Evolutionary conservation across 495 filamentous ascomycete species (phyloP).

Genomic region (Collariella sp.): DNA sequence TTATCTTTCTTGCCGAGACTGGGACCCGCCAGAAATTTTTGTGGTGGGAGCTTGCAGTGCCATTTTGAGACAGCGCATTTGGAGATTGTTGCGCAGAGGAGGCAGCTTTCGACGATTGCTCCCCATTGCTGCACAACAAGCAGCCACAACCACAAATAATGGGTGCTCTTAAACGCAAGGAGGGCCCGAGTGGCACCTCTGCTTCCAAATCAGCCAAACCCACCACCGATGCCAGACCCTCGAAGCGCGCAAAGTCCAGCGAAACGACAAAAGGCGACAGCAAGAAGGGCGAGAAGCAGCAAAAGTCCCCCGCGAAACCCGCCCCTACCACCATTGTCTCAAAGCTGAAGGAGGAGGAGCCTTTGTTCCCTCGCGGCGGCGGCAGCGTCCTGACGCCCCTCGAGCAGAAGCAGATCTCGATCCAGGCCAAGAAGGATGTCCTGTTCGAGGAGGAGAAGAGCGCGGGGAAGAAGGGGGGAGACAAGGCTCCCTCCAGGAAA

Average conservation of each 20-base stretch:
- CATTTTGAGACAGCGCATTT: conserved; percentile 3
- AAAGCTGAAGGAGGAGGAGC: conserved; percentile 62
- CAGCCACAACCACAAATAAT: conserved; percentile 20
- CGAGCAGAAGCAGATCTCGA: conserved; percentile 92
- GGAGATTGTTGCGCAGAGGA: conserved; percentile 12
- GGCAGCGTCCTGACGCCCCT: conserved; percentile 84
- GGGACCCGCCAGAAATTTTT: conserved; percentile 27
- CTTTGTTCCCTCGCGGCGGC: conserved; percentile 85
- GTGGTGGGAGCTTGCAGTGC: conserved; percentile 15
- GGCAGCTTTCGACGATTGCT: conserved; percentile 8
- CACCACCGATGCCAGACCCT: conserved; percentile 29
- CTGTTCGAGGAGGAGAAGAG: conserved; percentile 82
- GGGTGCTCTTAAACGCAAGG: conserved; percentile 42
- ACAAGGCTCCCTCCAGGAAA: conserved; percentile 34
- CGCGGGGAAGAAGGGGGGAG: conserved; percentile 32
- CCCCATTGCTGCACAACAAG: conserved; percentile 15
- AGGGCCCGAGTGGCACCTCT: conserved; percentile 35
- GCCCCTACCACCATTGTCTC: conserved; percentile 22
- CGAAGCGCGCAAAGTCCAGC: conserved; percentile 38
- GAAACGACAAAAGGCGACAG: conserved; percentile 22
- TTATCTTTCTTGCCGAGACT: conserved; percentile 16
- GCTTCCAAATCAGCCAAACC: conserved; percentile 30
- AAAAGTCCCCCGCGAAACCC: conserved; percentile 23
- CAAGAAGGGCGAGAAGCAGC: conserved; percentile 18
- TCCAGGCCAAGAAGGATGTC: conserved; percentile 85